A percentile compares a stretch with the other conserved stretches of the same genome.
Conservation (phyloP, 2,329 filamentous ascomycete genomes). For the Alternaria burnsii region DNA sequence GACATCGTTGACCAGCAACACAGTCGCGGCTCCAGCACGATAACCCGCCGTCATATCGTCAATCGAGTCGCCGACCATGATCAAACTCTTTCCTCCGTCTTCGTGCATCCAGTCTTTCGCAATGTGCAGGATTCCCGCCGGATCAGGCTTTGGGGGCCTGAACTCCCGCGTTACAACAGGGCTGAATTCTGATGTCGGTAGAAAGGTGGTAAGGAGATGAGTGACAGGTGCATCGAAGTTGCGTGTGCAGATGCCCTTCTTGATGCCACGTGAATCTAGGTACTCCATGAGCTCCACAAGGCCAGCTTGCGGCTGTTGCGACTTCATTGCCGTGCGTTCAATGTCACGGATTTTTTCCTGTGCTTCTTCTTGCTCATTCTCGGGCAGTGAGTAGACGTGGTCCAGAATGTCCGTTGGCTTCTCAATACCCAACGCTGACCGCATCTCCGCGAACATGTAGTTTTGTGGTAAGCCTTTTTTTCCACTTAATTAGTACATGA, state of each 20-base stretch:
- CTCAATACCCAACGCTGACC: constrained; percentile 75
- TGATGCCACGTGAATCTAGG: constrained; percentile 71
- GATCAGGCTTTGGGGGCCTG: constrained; percentile 83
- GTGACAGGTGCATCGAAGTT: constrained; percentile 84
- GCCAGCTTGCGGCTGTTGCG: constrained; percentile 83
- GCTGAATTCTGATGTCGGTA: constrained; percentile 71
- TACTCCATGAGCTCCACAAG: constrained; percentile 82
- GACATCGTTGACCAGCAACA: constrained; percentile 85
- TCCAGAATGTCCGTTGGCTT: constrained; percentile 80
- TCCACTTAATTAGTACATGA: constrained; percentile 17
- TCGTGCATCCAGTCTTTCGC: constrained; percentile 72
- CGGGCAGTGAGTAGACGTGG: constrained; percentile 80
- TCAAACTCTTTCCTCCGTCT: constrained; percentile 56
- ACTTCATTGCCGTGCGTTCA: constrained; percentile 80
- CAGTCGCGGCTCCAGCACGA: constrained; percentile 84
- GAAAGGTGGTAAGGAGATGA: constrained; percentile 78
- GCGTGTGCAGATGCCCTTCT: constrained; percentile 88
- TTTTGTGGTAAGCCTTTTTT: constrained; percentile 80
- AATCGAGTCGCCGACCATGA: constrained; percentile 71
- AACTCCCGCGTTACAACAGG: constrained; percentile 89
- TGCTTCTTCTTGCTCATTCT: constrained; percentile 67
- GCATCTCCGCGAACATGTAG: constrained; percentile 96
- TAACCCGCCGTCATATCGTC: constrained; percentile 93
- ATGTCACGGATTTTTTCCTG: constrained; percentile 79
- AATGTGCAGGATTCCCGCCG: constrained; percentile 87